phyloP scores from a whole-genome alignment of 192 early-diverging fungal genomes.

The Coemansia sp. region DNA sequence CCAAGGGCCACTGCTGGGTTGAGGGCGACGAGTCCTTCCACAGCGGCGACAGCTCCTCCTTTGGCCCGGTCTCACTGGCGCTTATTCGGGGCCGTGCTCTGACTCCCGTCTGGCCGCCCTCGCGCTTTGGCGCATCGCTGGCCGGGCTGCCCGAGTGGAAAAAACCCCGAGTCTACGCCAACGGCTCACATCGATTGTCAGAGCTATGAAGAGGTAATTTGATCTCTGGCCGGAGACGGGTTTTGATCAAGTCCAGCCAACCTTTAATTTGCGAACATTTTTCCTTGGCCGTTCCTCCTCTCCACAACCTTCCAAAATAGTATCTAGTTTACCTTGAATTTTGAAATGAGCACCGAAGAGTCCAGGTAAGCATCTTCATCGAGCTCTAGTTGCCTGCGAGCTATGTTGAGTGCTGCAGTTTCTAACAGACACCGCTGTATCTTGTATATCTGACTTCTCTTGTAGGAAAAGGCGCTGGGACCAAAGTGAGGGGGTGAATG shows the following conservation, averaged over 20 bases:
- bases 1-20: constrained; percentile 80
- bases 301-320: background rate
- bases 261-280: background rate
- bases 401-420: background rate
- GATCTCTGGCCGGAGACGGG: too few species aligned
- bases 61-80: constrained; percentile 73
- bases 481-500: background rate
- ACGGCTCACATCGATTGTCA: constrained; percentile 3
- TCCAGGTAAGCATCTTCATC: background rate
- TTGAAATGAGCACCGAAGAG: constrained; percentile 8
- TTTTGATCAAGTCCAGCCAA: background rate
- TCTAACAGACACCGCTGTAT: background rate
- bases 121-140: constrained; percentile 59
- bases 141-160: constrained; percentile 44
- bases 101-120: constrained; percentile 66
- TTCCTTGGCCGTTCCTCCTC: background rate
- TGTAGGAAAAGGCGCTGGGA: constrained; percentile 32
- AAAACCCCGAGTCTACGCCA: constrained; percentile 27
- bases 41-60: constrained; percentile 75
- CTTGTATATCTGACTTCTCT: background rate
- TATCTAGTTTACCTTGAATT: background rate
- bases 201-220: background rate
- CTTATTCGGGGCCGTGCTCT: constrained; percentile 62
- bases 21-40: constrained; percentile 86
- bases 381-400: background rate